Percentiles rank a stretch among this genome's conserved stretches.
phyloP scores from a whole-genome alignment of 768 basidiomycete species.

The Leccinum uliginosum region DNA sequence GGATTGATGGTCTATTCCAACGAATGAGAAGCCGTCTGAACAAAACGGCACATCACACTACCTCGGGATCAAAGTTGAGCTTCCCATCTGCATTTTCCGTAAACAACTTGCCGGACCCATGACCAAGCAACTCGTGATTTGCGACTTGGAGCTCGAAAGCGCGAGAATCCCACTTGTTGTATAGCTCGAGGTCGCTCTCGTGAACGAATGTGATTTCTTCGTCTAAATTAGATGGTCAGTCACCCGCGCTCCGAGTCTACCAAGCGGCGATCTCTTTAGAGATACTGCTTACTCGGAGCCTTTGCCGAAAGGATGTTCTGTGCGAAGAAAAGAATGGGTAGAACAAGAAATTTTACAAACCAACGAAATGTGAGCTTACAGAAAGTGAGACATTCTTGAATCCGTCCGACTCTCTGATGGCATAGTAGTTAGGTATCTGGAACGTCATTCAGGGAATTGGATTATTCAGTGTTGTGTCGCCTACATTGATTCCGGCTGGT shows the following conservation, averaged over 20 bases:
- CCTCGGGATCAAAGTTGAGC: conserved; percentile 74
- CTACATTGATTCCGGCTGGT: conserved; percentile 79
- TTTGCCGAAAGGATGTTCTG: conserved; percentile 87
- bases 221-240: conserved; percentile 34
- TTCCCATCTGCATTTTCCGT: conserved; percentile 71
- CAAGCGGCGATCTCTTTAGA: too few species aligned
- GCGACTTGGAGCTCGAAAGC: conserved; percentile 88
- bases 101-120: conserved; percentile 82
- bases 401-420: conserved; percentile 73
- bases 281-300: conserved; percentile 55
- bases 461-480: conserved; percentile 11
- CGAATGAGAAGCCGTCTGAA: not conserved
- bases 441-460: conserved; percentile 1
- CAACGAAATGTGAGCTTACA: conserved; percentile 38
- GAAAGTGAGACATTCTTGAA: conserved; percentile 89
- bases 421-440: conserved; percentile 83
- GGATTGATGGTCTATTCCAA: conserved; percentile 67
- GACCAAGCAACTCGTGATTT: conserved; percentile 84
- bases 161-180: conserved; percentile 71
- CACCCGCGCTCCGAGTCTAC: too few species aligned
- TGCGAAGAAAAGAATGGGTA: too few species aligned
- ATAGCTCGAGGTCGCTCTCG: conserved; percentile 68
- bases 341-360: too few species aligned
- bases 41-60: conserved; percentile 35
- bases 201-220: conserved; percentile 81